phyloP scores from a whole-genome alignment of 495 filamentous ascomycete species.

The Elaphomyces granulatus region DNA sequence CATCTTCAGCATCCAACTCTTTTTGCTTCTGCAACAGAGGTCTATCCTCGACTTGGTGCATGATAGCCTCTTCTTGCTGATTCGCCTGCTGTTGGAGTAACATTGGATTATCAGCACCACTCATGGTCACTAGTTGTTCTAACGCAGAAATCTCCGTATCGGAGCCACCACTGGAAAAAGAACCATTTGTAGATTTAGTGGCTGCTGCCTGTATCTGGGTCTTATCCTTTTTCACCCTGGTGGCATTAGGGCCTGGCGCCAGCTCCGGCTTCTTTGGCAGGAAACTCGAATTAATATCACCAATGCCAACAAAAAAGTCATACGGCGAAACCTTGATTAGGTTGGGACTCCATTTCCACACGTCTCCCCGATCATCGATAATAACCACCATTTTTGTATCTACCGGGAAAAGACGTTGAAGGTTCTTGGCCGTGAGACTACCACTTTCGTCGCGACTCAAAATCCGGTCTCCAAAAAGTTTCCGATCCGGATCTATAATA shows the following conservation, averaged over 20 bases:
- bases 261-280: constrained; percentile 77
- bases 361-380: constrained; percentile 93
- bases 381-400: constrained; percentile 99
- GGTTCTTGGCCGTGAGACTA: constrained; percentile 73
- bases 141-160: constrained; percentile 39
- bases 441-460: constrained; percentile 95
- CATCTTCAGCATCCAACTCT: constrained; percentile 70
- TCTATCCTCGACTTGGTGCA: constrained; percentile 76
- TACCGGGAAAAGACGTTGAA: constrained; percentile 85
- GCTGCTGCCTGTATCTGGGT: constrained; percentile 8
- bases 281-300: constrained; percentile 98
- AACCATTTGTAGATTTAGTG: constrained; percentile 17
- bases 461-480: constrained; percentile 85
- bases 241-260: constrained; percentile 14
- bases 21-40: constrained; percentile 82
- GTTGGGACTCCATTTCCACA: constrained; percentile 93
- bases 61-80: constrained; percentile 70
- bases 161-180: constrained; percentile 16
- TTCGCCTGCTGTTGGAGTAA: constrained; percentile 59
- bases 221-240: constrained; percentile 11
- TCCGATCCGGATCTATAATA: constrained; percentile 81
- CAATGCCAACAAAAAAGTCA: constrained; percentile 96
- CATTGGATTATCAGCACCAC: constrained; percentile 54
- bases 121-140: constrained; percentile 65
- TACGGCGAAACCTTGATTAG: constrained; percentile 90